phyloP scores from a whole-genome alignment of 768 basidiomycete genomes.

The Mycena latifolia region DNA sequence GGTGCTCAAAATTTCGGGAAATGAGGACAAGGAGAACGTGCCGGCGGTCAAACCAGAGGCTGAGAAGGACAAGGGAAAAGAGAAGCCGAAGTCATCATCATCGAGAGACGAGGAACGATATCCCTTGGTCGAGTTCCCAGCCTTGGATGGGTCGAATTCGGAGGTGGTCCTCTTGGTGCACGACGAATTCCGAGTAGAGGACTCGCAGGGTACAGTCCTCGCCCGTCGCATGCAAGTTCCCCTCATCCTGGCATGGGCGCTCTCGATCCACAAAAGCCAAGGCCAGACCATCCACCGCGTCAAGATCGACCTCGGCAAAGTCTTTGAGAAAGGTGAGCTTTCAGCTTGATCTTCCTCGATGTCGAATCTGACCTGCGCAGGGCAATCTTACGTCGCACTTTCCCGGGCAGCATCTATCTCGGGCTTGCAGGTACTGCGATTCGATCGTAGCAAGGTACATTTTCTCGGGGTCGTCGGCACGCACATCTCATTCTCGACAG shows the following conservation, averaged over 20 bases:
- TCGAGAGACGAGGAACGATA: conserved; percentile 55
- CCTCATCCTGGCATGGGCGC: conserved; percentile 83
- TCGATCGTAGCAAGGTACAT: conserved; percentile 67
- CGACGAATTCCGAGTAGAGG: conserved; percentile 67
- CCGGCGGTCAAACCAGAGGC: conserved; percentile 24
- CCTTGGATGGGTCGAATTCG: conserved; percentile 40
- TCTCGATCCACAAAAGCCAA: conserved; percentile 88
- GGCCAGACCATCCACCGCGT: conserved; percentile 86
- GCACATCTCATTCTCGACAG: conserved; percentile 41
- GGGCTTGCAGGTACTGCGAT: conserved; percentile 73
- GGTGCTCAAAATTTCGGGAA: conserved; percentile 49
- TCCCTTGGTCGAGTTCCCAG: conserved; percentile 62
- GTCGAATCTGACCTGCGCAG: conserved; percentile 41
- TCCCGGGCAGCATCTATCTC: conserved; percentile 74
- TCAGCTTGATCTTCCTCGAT: background rate
- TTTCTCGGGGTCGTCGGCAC: background rate
- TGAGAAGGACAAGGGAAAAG: conserved; percentile 41
- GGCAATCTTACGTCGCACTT: conserved; percentile 74
- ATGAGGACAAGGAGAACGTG: conserved; percentile 67
- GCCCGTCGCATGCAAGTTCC: conserved; percentile 67
- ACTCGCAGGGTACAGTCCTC: conserved; percentile 61
- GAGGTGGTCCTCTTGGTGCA: conserved; percentile 63
- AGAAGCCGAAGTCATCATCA: conserved; percentile 40
- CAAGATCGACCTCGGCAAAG: conserved; percentile 80
- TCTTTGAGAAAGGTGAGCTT: conserved; percentile 75